Evolutionary conservation across 257 asterid species (phyloP).

Genomic region (Eucommia ulmoides): DNA sequence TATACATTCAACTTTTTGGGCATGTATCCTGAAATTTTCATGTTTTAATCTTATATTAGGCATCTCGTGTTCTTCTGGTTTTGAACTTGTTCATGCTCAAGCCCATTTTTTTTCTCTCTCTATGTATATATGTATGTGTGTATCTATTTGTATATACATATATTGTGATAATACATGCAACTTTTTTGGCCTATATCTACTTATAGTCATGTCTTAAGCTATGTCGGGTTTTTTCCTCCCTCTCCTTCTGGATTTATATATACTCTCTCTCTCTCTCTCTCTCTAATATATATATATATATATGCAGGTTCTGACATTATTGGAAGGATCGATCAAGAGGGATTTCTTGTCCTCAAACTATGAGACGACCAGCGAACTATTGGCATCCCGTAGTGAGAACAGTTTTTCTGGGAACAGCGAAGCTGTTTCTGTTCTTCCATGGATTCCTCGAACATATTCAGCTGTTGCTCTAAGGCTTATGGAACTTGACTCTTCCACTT

Average conservation of each 20-base stretch:
- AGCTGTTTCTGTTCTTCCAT: slow-evolving; percentile 44
- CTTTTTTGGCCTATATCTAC: neutral
- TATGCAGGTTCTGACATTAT: slow-evolving; percentile 42
- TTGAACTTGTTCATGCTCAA: neutral
- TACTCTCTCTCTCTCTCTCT: neutral
- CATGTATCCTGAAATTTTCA: no score
- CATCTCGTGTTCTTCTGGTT: no score
- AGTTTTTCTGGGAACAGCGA: slow-evolving; percentile 18
- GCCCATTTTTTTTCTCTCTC: neutral
- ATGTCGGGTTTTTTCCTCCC: no score
- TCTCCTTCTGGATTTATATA: no score
- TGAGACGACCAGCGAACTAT: slow-evolving; percentile 45
- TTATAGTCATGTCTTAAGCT: no score
- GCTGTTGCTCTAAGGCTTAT: slow-evolving; percentile 73
- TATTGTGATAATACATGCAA: neutral
- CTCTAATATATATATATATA: slow-evolving; percentile 3
- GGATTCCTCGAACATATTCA: slow-evolving; percentile 69
- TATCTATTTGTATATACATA: neutral
- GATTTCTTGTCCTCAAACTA: slow-evolving; percentile 44
- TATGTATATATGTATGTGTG: neutral
- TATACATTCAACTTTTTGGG: no score
- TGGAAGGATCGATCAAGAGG: slow-evolving; percentile 53
- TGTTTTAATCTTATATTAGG: no score
- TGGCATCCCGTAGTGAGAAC: slow-evolving; percentile 16
- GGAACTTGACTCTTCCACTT: slow-evolving; percentile 66